Conservation (phyloP, 2,329 filamentous ascomycete species). For the Ceratocystis ficicola region DNA sequence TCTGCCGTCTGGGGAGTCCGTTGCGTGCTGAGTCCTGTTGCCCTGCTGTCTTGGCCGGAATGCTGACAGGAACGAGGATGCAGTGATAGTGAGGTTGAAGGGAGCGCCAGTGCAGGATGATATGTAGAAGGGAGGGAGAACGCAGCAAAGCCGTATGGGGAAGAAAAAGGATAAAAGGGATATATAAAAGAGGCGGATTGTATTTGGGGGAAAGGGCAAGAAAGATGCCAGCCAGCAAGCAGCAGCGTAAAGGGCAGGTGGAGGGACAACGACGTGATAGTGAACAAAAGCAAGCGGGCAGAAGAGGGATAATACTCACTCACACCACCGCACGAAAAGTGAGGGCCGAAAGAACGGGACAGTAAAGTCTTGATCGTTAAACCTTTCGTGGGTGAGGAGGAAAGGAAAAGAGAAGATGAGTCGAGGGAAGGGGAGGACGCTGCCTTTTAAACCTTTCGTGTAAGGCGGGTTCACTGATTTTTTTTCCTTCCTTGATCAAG, state of each 20-base stretch:
- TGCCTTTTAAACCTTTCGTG: constrained; percentile 14
- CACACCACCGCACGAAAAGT: constrained; percentile 38
- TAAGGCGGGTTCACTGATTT: constrained; percentile 10
- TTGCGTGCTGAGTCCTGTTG: neutral
- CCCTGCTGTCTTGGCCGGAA: constrained; percentile 5
- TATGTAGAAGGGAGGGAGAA: constrained; percentile 18
- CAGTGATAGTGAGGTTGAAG: constrained; percentile 17
- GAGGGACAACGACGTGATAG: constrained; percentile 32
- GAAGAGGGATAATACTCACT: constrained; percentile 22
- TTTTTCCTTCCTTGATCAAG: constrained; percentile 8
- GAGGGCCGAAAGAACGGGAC: constrained; percentile 29
- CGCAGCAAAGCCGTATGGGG: constrained; percentile 28
- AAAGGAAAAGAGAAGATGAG: constrained; percentile 30
- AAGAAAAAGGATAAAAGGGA: constrained; percentile 40
- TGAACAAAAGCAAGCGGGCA: constrained; percentile 29
- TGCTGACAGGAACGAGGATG: constrained; percentile 24
- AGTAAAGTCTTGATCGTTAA: constrained; percentile 26
- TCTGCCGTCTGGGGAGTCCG: neutral
- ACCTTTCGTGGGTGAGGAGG: constrained; percentile 40
- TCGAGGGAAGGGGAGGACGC: constrained; percentile 12
- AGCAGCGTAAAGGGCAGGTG: neutral
- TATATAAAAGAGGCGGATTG: constrained; percentile 23
- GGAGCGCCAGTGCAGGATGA: constrained; percentile 13
- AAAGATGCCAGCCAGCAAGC: neutral
- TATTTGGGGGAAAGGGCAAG: neutral